Evolutionary conservation across 306 rosid genomes (phyloP), one percentile per base, ranked within the genome.

Genomic region (Amphicarpaea edgeworthii): DNA sequence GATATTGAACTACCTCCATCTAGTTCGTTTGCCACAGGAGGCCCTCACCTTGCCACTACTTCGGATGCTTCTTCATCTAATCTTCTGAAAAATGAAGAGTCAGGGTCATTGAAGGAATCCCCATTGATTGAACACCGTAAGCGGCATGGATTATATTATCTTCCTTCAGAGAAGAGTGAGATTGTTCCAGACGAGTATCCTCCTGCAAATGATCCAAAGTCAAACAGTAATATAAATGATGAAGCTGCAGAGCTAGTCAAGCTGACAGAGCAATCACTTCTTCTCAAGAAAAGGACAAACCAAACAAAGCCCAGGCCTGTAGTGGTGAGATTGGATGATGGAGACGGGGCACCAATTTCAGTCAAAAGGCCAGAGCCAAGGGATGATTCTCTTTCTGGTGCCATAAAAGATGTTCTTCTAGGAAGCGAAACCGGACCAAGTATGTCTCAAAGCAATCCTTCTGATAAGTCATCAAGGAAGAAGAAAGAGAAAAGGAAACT

Each of bases 51-150:
- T 55, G 84, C 72, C 63, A 79, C 77, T 26, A 62, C 42, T 42
- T 46, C 46, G 8, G 88, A 85, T 45, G 71, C 67, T 73, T 81
- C 91, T 74, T 62, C 79, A 20, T 72, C 83, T 62, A 75, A 70
- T 64, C 84, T 68, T 62, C 77, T 77, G 63, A 77, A 61, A 71
- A 84, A 49, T 55, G 93, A 84, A 61, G 96, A 89, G 51, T 71
- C 79, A 46, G 90, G 73, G 74, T 70, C 87, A 34, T 82, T 77
- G 38, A 95, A 69, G 21, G 96, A 90, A 80, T 85, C 97, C 37
- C 84, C 97, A 65, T 90, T 90, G 82, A 93, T 92, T 69, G 93
- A 95, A 69, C 99, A 95, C 75, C 96, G 99, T 9, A 95, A 83
- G 79, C 87, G 96, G 41, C 99, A 95, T 61, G 99, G 93, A 17